Percentiles rank a stretch among this genome's conserved stretches.
These are phyloP conservation scores for Ceratonia siliqua DNA, from an alignment of 306 rosid species.

Conservation along the genomic window DNA sequence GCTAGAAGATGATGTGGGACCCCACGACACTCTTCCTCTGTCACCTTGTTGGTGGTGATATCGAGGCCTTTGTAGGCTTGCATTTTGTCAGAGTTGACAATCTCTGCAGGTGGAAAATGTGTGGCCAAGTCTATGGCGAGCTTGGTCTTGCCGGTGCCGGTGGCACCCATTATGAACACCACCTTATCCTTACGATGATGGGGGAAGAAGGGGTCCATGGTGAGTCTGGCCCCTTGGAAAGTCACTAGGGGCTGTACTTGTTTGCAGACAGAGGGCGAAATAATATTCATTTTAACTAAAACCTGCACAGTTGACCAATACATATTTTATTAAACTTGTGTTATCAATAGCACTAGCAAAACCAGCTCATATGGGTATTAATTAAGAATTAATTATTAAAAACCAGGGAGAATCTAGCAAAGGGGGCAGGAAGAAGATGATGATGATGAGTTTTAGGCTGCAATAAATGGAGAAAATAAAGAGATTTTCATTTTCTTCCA, in stretches of 20 bases:
- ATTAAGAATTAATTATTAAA: not conserved
- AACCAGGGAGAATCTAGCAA: slow-evolving; percentile 19
- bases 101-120: slow-evolving; percentile 57
- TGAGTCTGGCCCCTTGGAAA: slow-evolving; percentile 48
- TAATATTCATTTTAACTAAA: slow-evolving; percentile 30
- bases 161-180: slow-evolving; percentile 74
- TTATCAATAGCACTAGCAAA: slow-evolving; percentile 5
- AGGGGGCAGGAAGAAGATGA: not conserved
- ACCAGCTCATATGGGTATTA: slow-evolving; percentile 21
- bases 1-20: slow-evolving; percentile 79
- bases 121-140: slow-evolving; percentile 76
- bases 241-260: slow-evolving; percentile 48
- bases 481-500: not conserved
- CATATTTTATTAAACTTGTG: not conserved
- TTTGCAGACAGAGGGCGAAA: slow-evolving; percentile 49
- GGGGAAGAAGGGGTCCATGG: slow-evolving; percentile 47
- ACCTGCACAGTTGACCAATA: slow-evolving; percentile 53
- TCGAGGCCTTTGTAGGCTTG: slow-evolving; percentile 79
- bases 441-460: not conserved
- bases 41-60: slow-evolving; percentile 73
- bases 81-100: slow-evolving; percentile 82
- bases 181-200: slow-evolving; percentile 56
- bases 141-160: slow-evolving; percentile 81
- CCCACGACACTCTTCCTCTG: slow-evolving; percentile 56
- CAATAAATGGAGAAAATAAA: not conserved